These are phyloP conservation scores for Mycena haematopus DNA, from an alignment of 768 basidiomycete genomes.

Conservation along the genomic window DNA sequence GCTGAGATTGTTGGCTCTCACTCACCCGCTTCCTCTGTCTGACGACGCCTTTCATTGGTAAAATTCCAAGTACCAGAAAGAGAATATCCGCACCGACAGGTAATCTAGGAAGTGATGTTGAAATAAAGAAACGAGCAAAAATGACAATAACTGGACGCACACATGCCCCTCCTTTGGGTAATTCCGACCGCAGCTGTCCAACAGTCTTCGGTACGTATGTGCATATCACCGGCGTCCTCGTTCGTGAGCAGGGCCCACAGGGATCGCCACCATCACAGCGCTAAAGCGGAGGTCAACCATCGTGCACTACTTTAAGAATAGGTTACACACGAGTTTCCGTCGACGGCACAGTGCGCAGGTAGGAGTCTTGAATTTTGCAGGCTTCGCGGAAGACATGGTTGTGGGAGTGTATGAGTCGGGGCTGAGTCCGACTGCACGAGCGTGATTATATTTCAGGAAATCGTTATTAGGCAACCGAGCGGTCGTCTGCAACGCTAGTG, in stretches of 20 bases:
- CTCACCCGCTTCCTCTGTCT: slow-evolving; percentile 30
- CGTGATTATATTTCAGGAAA: not conserved
- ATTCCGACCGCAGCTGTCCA: slow-evolving; percentile 26
- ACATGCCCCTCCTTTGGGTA: slow-evolving; percentile 29
- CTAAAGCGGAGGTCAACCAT: slow-evolving; percentile 3
- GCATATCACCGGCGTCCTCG: slow-evolving; percentile 26
- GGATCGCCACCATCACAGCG: slow-evolving; percentile 29
- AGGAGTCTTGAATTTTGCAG: slow-evolving; percentile 29
- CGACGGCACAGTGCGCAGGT: slow-evolving; percentile 27
- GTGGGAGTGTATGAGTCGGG: not conserved
- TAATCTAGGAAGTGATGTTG: slow-evolving; percentile 9
- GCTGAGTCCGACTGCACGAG: not conserved
- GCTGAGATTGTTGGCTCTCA: not conserved
- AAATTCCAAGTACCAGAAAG: not conserved
- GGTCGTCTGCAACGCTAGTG: slow-evolving; percentile 17
- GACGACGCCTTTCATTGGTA: not conserved
- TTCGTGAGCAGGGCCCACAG: slow-evolving; percentile 27
- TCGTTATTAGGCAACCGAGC: slow-evolving; percentile 6
- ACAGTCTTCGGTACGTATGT: slow-evolving; percentile 27
- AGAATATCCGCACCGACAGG: slow-evolving; percentile 20
- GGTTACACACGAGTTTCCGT: slow-evolving; percentile 23
- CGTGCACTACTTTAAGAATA: not conserved
- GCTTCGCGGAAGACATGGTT: slow-evolving; percentile 13
- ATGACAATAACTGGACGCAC: slow-evolving; percentile 5
- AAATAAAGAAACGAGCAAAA: not conserved